phyloP scores from a whole-genome alignment of 2,329 filamentous ascomycete genomes.

The Nothomitra cinnamomea region DNA sequence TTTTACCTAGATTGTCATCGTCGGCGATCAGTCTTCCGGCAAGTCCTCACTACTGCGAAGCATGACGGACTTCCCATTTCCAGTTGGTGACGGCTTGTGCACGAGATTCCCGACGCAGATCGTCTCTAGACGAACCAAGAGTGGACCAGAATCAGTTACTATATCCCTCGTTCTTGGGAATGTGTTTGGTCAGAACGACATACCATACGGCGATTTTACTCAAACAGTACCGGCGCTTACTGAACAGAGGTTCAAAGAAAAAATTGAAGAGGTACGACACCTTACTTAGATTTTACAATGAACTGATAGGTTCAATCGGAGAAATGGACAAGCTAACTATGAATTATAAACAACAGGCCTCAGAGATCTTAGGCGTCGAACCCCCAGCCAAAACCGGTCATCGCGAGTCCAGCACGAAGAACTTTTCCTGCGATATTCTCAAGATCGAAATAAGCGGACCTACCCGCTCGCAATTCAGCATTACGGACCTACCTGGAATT shows the following conservation, averaged over 20 bases:
- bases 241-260: too few relatives aligned
- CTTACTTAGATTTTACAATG: too few relatives aligned
- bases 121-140: slow-evolving; percentile 15
- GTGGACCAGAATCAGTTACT: too few relatives aligned
- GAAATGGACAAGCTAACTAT: too few relatives aligned
- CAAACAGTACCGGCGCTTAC: too few relatives aligned
- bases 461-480: slow-evolving; percentile 22
- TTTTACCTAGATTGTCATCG: slow-evolving; percentile 16
- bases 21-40: slow-evolving; percentile 19
- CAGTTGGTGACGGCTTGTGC: slow-evolving; percentile 16
- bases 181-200: too few relatives aligned
- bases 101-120: slow-evolving; percentile 20
- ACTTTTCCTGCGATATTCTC: slow-evolving; percentile 26
- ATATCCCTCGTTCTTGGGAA: too few relatives aligned
- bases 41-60: slow-evolving; percentile 19
- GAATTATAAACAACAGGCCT: too few relatives aligned
- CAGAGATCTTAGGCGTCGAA: neutral
- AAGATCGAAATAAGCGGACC: slow-evolving; percentile 27
- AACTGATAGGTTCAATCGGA: too few relatives aligned
- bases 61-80: slow-evolving; percentile 17
- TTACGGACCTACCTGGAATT: slow-evolving; percentile 30
- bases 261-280: too few relatives aligned
- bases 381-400: slow-evolving; percentile 10
- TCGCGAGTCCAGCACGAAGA: slow-evolving; percentile 8
- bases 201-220: too few relatives aligned